Conservation (phyloP, 1,284 basidiomycete species). For the Ustilago nuda region DNA sequence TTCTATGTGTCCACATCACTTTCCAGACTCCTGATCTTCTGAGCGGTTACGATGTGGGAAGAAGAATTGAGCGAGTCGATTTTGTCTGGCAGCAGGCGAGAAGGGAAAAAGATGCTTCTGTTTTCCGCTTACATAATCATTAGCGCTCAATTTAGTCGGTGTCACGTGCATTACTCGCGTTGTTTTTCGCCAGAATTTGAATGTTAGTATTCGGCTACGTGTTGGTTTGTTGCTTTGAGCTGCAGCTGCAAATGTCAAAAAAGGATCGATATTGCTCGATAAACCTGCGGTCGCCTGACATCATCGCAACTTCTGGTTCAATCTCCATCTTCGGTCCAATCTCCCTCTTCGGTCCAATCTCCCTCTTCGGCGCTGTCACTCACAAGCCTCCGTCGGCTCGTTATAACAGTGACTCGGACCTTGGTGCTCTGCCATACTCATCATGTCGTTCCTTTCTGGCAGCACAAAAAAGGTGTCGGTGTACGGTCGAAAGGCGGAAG, state of each 20-base stretch:
- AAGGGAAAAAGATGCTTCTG: slow-evolving; percentile 1
- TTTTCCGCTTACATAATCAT: slow-evolving; percentile 27
- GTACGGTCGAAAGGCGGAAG: slow-evolving; percentile 40
- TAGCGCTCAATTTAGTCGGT: background rate
- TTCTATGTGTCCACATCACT: background rate
- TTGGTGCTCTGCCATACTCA: background rate
- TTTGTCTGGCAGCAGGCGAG: background rate
- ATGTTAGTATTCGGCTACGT: slow-evolving; percentile 1
- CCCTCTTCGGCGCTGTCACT: background rate
- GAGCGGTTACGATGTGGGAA: slow-evolving; percentile 5
- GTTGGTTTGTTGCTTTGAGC: slow-evolving; percentile 5
- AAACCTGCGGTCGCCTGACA: background rate
- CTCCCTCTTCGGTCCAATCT: background rate
- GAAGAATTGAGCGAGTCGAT: slow-evolving; percentile 18
- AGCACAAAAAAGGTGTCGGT: slow-evolving; percentile 51
- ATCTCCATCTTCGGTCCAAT: background rate
- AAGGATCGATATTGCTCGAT: background rate
- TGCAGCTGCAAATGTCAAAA: background rate
- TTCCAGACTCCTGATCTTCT: background rate
- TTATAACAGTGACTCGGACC: background rate
- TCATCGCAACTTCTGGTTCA: background rate
- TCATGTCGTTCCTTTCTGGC: slow-evolving; percentile 39
- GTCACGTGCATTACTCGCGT: slow-evolving; percentile 40
- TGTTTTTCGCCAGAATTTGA: slow-evolving; percentile 1
- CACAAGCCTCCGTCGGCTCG: background rate